A percentile compares a stretch with the other conserved stretches of the same genome.
phyloP scores from a whole-genome alignment of 176 grass and related monocot genomes.

The Carex myosuroides region DNA sequence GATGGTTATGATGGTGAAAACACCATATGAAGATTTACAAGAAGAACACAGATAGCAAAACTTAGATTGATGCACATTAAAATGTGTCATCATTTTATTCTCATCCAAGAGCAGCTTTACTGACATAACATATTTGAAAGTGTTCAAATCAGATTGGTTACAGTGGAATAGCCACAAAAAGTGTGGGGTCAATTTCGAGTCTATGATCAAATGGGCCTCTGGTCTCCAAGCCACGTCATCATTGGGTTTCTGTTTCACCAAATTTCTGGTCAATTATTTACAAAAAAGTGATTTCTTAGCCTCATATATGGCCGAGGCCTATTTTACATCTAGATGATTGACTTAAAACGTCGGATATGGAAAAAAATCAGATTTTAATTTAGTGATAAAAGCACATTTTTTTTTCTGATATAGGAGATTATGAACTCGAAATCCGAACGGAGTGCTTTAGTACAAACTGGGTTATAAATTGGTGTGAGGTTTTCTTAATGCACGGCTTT shows the following conservation, averaged over 20 bases:
- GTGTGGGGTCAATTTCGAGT: neutral
- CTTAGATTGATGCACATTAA: neutral
- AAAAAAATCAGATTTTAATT: too few relatives aligned
- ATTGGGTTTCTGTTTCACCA: neutral
- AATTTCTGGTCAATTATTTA: neutral
- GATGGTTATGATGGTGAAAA: too few relatives aligned
- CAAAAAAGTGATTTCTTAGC: too few relatives aligned
- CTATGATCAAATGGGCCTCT: neutral
- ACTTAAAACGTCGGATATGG: too few relatives aligned
- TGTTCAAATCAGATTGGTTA: neutral
- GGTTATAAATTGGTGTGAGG: neutral
- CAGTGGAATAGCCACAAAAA: neutral
- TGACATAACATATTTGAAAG: neutral
- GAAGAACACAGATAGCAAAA: too few relatives aligned
- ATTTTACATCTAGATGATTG: too few relatives aligned
- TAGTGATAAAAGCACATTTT: too few relatives aligned
- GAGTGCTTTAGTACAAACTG: neutral
- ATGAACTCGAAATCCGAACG: too few relatives aligned
- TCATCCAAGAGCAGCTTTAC: neutral
- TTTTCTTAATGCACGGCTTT: neutral
- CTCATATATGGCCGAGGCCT: too few relatives aligned
- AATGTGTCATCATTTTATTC: neutral
- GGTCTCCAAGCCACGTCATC: neutral
- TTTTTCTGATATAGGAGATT: too few relatives aligned
- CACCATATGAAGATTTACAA: too few relatives aligned